Evolutionary conservation across 148 eudicot genomes (phyloP).

Genomic region (Persicaria tinctoria): DNA sequence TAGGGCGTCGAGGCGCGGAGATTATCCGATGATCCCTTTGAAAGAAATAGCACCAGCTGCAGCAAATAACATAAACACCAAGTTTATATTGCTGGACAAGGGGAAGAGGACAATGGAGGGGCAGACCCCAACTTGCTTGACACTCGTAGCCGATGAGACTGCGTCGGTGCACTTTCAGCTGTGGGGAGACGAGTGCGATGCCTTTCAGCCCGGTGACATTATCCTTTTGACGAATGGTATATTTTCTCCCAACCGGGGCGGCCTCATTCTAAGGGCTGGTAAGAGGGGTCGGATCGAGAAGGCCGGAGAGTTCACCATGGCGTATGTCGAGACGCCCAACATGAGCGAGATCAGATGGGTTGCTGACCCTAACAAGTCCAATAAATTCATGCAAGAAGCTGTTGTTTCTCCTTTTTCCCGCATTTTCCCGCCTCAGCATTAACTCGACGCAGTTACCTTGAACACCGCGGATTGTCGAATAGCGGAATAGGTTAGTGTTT

Average conservation of each 20-base stretch:
- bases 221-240: slow-evolving; percentile 47
- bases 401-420: slow-evolving; percentile 36
- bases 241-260: slow-evolving; percentile 57
- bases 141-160: slow-evolving; percentile 86
- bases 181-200: slow-evolving; percentile 83
- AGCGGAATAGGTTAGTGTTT: no score
- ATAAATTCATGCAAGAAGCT: slow-evolving; percentile 35
- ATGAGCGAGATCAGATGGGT: slow-evolving; percentile 83
- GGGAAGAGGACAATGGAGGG: slow-evolving; percentile 44
- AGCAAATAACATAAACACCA: slow-evolving; percentile 56
- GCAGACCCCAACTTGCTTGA: slow-evolving; percentile 47
- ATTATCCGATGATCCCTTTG: slow-evolving; percentile 15
- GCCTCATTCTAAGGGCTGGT: slow-evolving; percentile 65
- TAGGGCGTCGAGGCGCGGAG: background rate
- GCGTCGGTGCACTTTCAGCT: slow-evolving; percentile 87
- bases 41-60: slow-evolving; percentile 71
- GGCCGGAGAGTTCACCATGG: slow-evolving; percentile 69
- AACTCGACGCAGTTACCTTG: background rate
- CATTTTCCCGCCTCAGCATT: slow-evolving; percentile 35
- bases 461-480: no score
- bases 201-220: slow-evolving; percentile 65
- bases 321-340: slow-evolving; percentile 73
- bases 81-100: slow-evolving; percentile 70
- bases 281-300: slow-evolving; percentile 66
- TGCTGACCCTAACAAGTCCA: slow-evolving; percentile 42